phyloP scores from a whole-genome alignment of 164 flowering plant species.

The Tinospora cordifolia region DNA sequence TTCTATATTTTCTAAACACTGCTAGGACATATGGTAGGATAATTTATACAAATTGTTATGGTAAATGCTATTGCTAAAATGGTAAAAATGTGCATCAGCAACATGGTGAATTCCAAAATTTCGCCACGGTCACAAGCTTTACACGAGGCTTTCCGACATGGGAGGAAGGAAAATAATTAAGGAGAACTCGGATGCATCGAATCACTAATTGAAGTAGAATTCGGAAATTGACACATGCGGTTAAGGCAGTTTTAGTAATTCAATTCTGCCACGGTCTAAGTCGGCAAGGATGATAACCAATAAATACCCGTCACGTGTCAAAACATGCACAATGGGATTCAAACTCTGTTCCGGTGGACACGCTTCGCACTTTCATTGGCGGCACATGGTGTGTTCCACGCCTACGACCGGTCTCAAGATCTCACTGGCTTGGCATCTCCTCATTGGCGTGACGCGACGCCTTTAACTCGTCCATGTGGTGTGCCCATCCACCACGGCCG shows the following conservation, averaged over 20 bases:
- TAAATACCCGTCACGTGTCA: background rate
- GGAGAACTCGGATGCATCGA: background rate
- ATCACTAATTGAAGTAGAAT: background rate
- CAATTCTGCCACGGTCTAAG: background rate
- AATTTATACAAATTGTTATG: no score
- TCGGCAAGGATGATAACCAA: background rate
- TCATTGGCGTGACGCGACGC: background rate
- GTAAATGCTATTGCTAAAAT: no score
- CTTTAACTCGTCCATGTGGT: constrained; percentile 3
- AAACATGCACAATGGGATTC: background rate
- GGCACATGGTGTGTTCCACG: background rate
- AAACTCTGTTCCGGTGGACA: background rate
- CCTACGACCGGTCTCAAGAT: background rate
- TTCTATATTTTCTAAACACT: no score
- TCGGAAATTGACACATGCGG: background rate
- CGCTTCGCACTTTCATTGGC: no score
- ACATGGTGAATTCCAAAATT: no score
- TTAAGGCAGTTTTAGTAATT: background rate
- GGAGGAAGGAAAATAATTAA: background rate
- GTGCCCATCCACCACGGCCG: background rate
- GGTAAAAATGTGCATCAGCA: no score
- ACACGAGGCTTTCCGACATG: no score
- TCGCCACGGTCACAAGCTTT: no score
- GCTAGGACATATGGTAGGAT: no score
- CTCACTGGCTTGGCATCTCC: background rate